Conservation (phyloP, 1,284 basidiomycete genomes). For the Laetiporus sulphureus region DNA sequence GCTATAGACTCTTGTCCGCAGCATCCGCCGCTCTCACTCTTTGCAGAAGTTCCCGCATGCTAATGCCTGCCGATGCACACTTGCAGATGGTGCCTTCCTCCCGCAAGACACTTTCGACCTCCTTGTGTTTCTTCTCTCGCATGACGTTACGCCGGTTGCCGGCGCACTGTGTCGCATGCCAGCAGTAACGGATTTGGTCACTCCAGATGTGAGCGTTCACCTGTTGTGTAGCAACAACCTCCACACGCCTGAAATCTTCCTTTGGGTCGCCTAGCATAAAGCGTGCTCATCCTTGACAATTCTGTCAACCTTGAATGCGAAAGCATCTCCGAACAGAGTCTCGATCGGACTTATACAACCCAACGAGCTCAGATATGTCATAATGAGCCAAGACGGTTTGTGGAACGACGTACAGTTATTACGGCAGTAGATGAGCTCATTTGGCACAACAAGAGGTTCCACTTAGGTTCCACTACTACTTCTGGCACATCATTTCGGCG, state of each 20-base stretch:
- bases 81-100: conserved; percentile 58
- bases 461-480: conserved; percentile 42
- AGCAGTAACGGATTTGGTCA: not conserved
- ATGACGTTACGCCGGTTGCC: conserved; percentile 64
- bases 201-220: conserved; percentile 18
- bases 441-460: conserved; percentile 47
- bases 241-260: conserved; percentile 32
- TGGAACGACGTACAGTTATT: conserved; percentile 42
- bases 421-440: conserved; percentile 53
- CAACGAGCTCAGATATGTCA: too few relatives aligned
- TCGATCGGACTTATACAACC: conserved; percentile 37
- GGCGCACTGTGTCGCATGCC: conserved; percentile 41
- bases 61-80: conserved; percentile 52
- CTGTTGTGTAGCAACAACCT: conserved; percentile 52
- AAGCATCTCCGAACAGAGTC: conserved; percentile 39
- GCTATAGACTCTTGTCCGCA: conserved; percentile 10
- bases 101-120: conserved; percentile 45
- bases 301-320: conserved; percentile 35
- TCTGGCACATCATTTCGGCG: conserved; percentile 53
- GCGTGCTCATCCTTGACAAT: conserved; percentile 27
- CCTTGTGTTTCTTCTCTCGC: conserved; percentile 38
- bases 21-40: conserved; percentile 26
- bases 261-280: conserved; percentile 35
- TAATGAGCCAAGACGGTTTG: too few relatives aligned
- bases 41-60: conserved; percentile 46